phyloP scores from a whole-genome alignment of 129 eudicot species.

The Flaveria trinervia region DNA sequence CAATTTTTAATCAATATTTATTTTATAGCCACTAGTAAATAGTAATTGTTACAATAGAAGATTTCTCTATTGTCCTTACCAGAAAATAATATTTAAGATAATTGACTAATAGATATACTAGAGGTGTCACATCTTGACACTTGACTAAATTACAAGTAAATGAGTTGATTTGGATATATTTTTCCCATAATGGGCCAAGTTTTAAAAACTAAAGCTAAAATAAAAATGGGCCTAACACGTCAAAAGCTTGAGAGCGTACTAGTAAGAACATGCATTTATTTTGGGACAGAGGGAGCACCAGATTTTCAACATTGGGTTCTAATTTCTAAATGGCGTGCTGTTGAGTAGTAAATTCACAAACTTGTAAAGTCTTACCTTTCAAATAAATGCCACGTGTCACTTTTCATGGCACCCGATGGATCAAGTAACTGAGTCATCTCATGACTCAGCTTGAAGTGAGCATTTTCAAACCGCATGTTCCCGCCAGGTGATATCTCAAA shows the following conservation, averaged over 20 bases:
- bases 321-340: not conserved
- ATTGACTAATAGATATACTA: not conserved
- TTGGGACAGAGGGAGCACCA: not conserved
- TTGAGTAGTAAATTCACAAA: conserved; percentile 7
- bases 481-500: conserved; percentile 96
- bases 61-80: not conserved
- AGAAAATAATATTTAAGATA: not conserved
- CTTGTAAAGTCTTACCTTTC: conserved; percentile 57
- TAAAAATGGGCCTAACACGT: not conserved
- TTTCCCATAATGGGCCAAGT: not conserved
- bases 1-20: not conserved
- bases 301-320: not conserved
- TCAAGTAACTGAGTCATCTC: conserved; percentile 99
- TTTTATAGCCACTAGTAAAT: not conserved
- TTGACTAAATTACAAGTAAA: not conserved
- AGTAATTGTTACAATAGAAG: not conserved
- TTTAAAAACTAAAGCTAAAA: not conserved
- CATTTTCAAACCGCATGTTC: conserved; percentile 98
- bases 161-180: not conserved
- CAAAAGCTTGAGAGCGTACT: not conserved
- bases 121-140: not conserved
- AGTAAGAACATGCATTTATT: conserved; percentile 1
- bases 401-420: conserved; percentile 97
- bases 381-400: conserved; percentile 90
- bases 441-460: conserved; percentile 96